Evolutionary conservation across 2,329 filamentous ascomycete species (phyloP).

Genomic region (Torrubiella hemipterigena): DNA sequence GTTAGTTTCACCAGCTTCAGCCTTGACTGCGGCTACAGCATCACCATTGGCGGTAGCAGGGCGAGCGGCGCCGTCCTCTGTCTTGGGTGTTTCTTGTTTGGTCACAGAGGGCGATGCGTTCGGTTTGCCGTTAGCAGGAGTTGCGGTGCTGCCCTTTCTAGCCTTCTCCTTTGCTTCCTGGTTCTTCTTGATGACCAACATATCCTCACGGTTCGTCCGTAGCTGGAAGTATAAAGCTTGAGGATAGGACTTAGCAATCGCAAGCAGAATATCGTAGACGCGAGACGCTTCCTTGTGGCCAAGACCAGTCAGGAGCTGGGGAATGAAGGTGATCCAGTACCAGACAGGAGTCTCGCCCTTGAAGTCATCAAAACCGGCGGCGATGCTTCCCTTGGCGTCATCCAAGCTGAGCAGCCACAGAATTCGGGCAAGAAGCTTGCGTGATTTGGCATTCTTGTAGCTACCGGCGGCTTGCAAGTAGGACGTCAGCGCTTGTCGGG

Average conservation of each 20-base stretch:
- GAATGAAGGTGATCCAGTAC: conserved; percentile 99
- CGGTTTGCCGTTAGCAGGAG: conserved; percentile 30
- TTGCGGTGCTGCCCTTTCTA: conserved; percentile 35
- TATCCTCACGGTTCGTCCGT: conserved; percentile 86
- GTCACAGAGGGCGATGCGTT: conserved; percentile 34
- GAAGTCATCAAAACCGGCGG: conserved; percentile 83
- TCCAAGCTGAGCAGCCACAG: conserved; percentile 93
- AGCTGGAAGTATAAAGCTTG: conserved; percentile 95
- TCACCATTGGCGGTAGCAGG: conserved; percentile 39
- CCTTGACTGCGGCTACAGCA: conserved; percentile 26
- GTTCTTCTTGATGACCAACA: conserved; percentile 80
- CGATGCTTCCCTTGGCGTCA: conserved; percentile 71
- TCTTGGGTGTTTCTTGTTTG: conserved; percentile 38
- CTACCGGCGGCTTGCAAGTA: conserved; percentile 92
- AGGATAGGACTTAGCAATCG: conserved; percentile 91
- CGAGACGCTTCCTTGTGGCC: conserved; percentile 84
- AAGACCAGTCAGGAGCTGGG: conserved; percentile 83
- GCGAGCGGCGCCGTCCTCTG: conserved; percentile 27
- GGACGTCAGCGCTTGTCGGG: conserved; percentile 85
- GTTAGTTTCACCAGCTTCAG: conserved; percentile 26
- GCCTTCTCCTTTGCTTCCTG: conserved; percentile 64
- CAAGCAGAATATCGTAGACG: conserved; percentile 74
- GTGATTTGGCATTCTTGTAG: conserved; percentile 93
- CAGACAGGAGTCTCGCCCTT: conserved; percentile 96
- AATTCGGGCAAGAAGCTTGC: conserved; percentile 85